These are phyloP conservation scores for Wickerhamiella alocasiicola DNA, from an alignment of 805 yeast genomes.

Conservation along the genomic window DNA sequence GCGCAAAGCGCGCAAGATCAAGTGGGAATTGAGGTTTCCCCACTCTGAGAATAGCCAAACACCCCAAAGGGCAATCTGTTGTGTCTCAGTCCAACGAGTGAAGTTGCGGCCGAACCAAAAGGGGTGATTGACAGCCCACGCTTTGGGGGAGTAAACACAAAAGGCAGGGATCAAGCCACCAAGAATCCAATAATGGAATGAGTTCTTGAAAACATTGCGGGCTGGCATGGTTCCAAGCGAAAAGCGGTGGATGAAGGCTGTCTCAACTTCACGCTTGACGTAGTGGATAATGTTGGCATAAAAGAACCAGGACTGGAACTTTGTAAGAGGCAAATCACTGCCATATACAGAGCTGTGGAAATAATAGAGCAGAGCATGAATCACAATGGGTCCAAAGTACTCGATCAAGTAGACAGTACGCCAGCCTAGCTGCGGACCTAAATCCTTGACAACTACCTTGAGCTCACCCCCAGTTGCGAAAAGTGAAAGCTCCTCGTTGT, in stretches of 20 bases:
- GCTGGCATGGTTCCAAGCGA: constrained; percentile 89
- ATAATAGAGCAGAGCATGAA: constrained; percentile 60
- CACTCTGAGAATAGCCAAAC: constrained; percentile 42
- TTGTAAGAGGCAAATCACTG: constrained; percentile 30
- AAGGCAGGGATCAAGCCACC: constrained; percentile 53
- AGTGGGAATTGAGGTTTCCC: constrained; percentile 63
- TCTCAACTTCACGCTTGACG: constrained; percentile 78
- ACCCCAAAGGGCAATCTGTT: constrained; percentile 14
- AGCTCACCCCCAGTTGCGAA: constrained; percentile 32
- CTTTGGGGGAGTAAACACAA: constrained; percentile 36
- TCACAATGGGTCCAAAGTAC: constrained; percentile 76
- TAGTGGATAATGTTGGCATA: constrained; percentile 60
- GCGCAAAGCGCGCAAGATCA: constrained; percentile 45
- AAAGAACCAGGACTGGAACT: constrained; percentile 43
- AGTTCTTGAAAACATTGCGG: constrained; percentile 75
- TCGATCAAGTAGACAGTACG: constrained; percentile 78
- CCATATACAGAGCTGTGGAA: constrained; percentile 30
- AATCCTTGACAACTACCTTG: constrained; percentile 60
- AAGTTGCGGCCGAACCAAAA: constrained; percentile 20
- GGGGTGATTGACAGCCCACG: constrained; percentile 20
- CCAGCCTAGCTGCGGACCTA: constrained; percentile 92
- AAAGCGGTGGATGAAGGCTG: constrained; percentile 71
- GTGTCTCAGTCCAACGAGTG: constrained; percentile 12
- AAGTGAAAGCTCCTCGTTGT: constrained; percentile 34
- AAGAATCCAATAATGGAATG: constrained; percentile 84